Conservation (phyloP, 148 eudicot species). For the Chenopodium formosanum region DNA sequence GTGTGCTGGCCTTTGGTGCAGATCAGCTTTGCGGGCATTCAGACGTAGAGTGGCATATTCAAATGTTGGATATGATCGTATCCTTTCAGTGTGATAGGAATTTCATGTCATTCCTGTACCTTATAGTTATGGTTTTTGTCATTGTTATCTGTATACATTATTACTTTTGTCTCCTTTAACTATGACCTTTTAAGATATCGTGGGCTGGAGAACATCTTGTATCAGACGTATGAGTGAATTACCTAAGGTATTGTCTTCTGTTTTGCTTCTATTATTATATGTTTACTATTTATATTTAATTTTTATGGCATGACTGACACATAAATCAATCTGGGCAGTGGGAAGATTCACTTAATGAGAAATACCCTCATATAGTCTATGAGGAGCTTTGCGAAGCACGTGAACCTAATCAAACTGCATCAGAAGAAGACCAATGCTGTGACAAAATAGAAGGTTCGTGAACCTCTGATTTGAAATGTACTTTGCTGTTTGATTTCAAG, state of each 20-base stretch:
- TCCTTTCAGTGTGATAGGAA: conserved; percentile 35
- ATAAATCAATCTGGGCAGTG: conserved; percentile 27
- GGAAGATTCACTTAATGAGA: conserved; percentile 52
- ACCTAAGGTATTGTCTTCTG: conserved; percentile 63
- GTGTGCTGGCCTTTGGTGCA: conserved; percentile 34
- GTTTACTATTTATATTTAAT: background rate
- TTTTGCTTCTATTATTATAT: conserved; percentile 3
- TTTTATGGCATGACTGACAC: conserved; percentile 23
- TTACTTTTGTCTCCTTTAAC: conserved; percentile 40
- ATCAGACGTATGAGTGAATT: conserved; percentile 78
- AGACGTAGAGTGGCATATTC: conserved; percentile 86
- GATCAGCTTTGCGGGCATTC: conserved; percentile 80
- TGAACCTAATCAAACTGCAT: conserved; percentile 26
- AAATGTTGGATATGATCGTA: conserved; percentile 94
- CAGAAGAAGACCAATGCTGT: conserved; percentile 29
- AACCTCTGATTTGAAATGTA: background rate
- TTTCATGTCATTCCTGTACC: background rate
- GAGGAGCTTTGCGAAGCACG: conserved; percentile 35
- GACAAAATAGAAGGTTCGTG: conserved; percentile 62
- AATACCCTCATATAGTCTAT: conserved; percentile 48
- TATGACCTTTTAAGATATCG: conserved; percentile 58
- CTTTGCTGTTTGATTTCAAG: background rate
- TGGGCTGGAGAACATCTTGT: conserved; percentile 97
- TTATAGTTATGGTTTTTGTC: background rate
- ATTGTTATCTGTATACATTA: background rate